Evolutionary conservation across 441 rosid genomes (phyloP), one percentile per base, ranked within the genome.

Genomic region (Populus hybrid): DNA sequence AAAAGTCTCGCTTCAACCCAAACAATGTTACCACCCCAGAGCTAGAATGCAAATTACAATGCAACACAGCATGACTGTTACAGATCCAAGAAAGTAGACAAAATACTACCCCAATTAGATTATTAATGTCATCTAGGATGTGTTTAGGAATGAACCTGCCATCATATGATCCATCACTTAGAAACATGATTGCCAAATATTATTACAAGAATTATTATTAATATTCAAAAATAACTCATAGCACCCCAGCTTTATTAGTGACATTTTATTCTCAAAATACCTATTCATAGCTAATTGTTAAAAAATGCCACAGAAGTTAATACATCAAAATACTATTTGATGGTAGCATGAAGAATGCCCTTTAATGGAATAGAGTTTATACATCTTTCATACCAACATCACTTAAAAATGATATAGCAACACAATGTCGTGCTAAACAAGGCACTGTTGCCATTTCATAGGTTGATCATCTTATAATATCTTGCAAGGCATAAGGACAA

Each of bases 371-470:
- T 34, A 42, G 36, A 34, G 1, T 65, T 74, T 5, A 18, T 21
- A 6, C 12, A 12, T 28, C 38, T 35, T 34, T 26, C 61, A 12
- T 34, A 3, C 8, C 21, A 63, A 46, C 34, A 20, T 59, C 2
- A 59, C 30, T 26, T 26, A 46, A 34, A 12, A 30, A 18, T 28
- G 26, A 18, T 57, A 40, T 4, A 4, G 34, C 61, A 38, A n/a
- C 74, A 42, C 32, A 71, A 42, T 38, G 32, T 71, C 74, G 0
- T 23, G 59, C 26, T 42, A 46, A 46, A 8, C 8, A 10, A 3
- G 67, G 30, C n/a, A n/a, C n/a, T 59, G 24, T 67, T n/a, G 46
- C 46, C 67, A 75, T 64, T 74, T 65, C 36, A 28, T 38, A 16
- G 70, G 71, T 40, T 32, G 71, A 38, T 6, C 21, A 46, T 23